Conservation (phyloP, 352 stramenopile species). For the Phytopythium mirpurense region DNA sequence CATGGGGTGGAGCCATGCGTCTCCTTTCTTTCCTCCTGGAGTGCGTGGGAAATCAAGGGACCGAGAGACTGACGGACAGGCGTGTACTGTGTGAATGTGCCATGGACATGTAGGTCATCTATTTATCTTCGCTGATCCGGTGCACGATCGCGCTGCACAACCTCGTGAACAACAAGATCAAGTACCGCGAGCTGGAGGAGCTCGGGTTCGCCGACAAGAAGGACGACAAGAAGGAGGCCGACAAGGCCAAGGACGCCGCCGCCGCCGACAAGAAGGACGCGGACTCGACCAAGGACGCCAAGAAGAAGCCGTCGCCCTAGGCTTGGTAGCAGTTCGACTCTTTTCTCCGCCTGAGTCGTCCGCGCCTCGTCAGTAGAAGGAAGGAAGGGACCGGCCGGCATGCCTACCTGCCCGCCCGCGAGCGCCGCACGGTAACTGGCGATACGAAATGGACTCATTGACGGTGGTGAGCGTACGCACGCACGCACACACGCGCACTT, state of each 20-base stretch:
- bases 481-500: too few relatives aligned
- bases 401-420: too few relatives aligned
- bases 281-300: constrained; percentile 30
- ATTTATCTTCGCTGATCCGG: constrained; percentile 96
- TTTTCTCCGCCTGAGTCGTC: too few relatives aligned
- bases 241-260: constrained; percentile 36
- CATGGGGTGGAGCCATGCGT: not conserved
- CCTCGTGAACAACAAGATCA: constrained; percentile 99
- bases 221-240: constrained; percentile 49
- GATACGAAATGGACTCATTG: not conserved
- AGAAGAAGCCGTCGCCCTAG: constrained; percentile 7
- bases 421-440: not conserved
- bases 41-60: not conserved
- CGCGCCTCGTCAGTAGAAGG: not conserved
- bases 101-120: constrained; percentile 87
- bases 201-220: constrained; percentile 68
- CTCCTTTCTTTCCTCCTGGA: too few relatives aligned
- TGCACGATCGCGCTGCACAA: constrained; percentile 98
- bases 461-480: not conserved
- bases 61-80: constrained; percentile 4
- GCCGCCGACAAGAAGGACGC: constrained; percentile 48
- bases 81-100: constrained; percentile 1
- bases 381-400: not conserved
- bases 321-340: too few relatives aligned
- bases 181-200: constrained; percentile 90